Base-by-base conservation (phyloP, 2,329 filamentous ascomycete genomes). In the Drechslerella coelobrocha region DNA sequence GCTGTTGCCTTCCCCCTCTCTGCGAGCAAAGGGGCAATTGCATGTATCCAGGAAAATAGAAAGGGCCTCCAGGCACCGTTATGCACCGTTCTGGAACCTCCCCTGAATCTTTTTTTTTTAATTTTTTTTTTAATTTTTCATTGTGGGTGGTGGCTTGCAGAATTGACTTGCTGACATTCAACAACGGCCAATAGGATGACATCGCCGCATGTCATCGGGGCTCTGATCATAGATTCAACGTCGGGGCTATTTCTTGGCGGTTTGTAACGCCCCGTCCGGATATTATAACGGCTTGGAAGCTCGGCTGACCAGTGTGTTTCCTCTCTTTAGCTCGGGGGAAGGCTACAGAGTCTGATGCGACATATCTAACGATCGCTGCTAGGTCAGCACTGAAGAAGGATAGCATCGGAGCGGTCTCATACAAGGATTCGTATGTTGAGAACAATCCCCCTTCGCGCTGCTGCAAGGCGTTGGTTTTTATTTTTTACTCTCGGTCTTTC, bases 291-390 rank as follows among this genome's bases (percentile, higher is more conserved):
- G 21, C 26, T 17, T 52, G 27, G n/a, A 23, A 50, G 19, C 29
- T 34, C 34, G 34, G 27, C 57, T 59, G 43, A 60, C 34, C 31
- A 14, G 23, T 56, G 24, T 51, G 23, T n/a, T 27, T 43, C 56
- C 41, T 29, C 2, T 12, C 27, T 39, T 61, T 27, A 75, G 74
- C 73, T 61, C 73, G 74, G 55, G 74, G 74, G 17, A 76, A 76
- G 53, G 74, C 74, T 14, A 73, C 65, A 2, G 74, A 76, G 27
- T 61, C 74, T 21, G 74, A 76, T 72, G 74, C 74, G 45, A 74
- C 74, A n/a, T 75, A 74, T 50, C 54, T 76, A 39, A 69, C 72
- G 14, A 73, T 76, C 47, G 73, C 74, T 21, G 73, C 73, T 34
- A 73, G 73, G 53, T 62, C 59, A 34, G 74, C 74, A 48, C 63